Evolutionary conservation across 768 basidiomycete species (phyloP).

Genomic region (Plicaturopsis crispa): DNA sequence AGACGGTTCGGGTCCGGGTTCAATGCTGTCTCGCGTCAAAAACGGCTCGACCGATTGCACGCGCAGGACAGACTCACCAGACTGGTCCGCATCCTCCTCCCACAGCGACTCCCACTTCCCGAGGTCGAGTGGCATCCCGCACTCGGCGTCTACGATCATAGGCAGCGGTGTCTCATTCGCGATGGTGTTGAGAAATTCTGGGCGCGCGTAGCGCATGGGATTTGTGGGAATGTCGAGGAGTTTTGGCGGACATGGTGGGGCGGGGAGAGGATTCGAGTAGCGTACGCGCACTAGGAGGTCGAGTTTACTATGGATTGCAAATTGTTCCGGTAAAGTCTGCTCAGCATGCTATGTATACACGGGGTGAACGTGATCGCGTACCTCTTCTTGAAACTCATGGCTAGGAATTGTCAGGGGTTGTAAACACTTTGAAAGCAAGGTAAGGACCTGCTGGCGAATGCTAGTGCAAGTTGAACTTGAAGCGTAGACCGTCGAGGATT

Average conservation of each 20-base stretch:
- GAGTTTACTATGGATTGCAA: slow-evolving; percentile 60
- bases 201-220: slow-evolving; percentile 78
- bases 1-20: slow-evolving; percentile 61
- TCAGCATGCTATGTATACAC: neutral
- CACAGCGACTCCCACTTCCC: slow-evolving; percentile 77
- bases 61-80: slow-evolving; percentile 32
- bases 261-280: slow-evolving; percentile 88
- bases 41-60: neutral
- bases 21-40: slow-evolving; percentile 27
- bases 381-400: neutral
- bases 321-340: too few relatives aligned
- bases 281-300: slow-evolving; percentile 91
- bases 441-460: too few relatives aligned
- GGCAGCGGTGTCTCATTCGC: slow-evolving; percentile 80
- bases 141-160: slow-evolving; percentile 95
- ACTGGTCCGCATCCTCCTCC: slow-evolving; percentile 71
- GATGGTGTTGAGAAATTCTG: slow-evolving; percentile 76
- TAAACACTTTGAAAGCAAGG: too few relatives aligned
- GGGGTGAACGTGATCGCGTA: neutral
- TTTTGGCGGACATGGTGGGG: slow-evolving; percentile 97
- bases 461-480: too few relatives aligned
- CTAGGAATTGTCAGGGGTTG: too few relatives aligned
- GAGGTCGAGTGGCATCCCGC: slow-evolving; percentile 92
- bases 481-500: too few relatives aligned
- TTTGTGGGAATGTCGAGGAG: slow-evolving; percentile 88